Base-by-base conservation (phyloP, 495 filamentous ascomycete species). In the Coniosporium apollinis region DNA sequence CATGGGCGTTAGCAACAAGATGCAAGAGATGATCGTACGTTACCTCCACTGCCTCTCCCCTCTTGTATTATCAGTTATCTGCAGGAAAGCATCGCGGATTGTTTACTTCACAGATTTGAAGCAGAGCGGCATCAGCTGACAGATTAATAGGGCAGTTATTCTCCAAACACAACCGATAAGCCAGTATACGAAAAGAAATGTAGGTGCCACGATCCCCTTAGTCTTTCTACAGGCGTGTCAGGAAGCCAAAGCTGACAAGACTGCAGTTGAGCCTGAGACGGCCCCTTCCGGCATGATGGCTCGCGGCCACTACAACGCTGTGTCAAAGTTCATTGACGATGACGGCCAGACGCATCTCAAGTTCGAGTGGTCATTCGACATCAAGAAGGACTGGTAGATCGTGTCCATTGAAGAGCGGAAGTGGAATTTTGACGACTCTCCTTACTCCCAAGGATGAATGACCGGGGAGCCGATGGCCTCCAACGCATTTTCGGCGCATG, bases 311-410 rank as follows among this genome's bases (percentile, higher is more conserved):
- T 97, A 96, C 64, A 72, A 79, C 30, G 87, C 83, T 14, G 60
- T 67, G 32, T 89, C 79, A 34, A 80, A 69, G 55, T 96, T 97
- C 58, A 62, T 89, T 36, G 89, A 97, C 52, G 89, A 97, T 42
- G 89, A 97, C 59, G 66, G 81, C 42, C 70, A 82, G 54, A 72
- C 64, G 20, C 83, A 96, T 56, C 65, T 97, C 25, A 59, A 74
- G 47, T 96, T 97, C 58, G 75, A 86, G 38, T 97, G 89, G 89
- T 66, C 70, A 33, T 94, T 97, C 47, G 78, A 93, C 46, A 93
- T 97, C 50, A 67, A 72, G 55, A 97, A 94, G 67, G 80, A 87
- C 51, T 96, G 89, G 91, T 78, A 13, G 13, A n/a, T n/a, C n/a
- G n/a, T n/a, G n/a, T 26, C 13, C 9, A 26, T 26, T 8, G 24